A percentile compares a stretch with the other conserved stretches of the same genome.
Evolutionary conservation across 768 basidiomycete species (phyloP).

Genomic region (Rubroboletus satanas): DNA sequence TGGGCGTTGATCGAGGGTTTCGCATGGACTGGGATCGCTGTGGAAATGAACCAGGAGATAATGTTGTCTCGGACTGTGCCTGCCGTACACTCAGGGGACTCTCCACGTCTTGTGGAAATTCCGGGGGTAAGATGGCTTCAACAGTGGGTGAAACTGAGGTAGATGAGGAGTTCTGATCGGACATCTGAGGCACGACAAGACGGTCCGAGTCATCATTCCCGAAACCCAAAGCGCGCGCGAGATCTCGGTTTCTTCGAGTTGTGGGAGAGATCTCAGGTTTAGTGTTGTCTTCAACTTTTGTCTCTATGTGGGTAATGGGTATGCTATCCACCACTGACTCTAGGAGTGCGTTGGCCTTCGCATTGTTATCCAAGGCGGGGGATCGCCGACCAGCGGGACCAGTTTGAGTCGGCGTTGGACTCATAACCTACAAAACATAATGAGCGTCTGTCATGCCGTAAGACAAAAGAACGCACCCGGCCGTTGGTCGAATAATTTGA

Average conservation of each 20-base stretch:
- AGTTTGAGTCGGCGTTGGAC: constrained; percentile 44
- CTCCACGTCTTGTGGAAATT: constrained; percentile 19
- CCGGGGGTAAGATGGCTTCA: constrained; percentile 29
- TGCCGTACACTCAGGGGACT: constrained; percentile 5
- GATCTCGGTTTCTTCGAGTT: constrained; percentile 63
- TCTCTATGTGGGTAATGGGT: constrained; percentile 34
- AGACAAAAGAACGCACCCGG: constrained; percentile 34
- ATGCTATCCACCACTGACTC: constrained; percentile 61
- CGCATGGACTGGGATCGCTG: constrained; percentile 36
- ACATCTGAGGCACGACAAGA: constrained; percentile 20
- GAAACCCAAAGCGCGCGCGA: constrained; percentile 70
- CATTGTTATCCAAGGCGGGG: constrained; percentile 44
- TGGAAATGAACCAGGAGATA: constrained; percentile 20
- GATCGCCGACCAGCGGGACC: constrained; percentile 29
- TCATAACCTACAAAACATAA: constrained; percentile 44
- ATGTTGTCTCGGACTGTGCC: not conserved
- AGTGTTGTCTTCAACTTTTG: constrained; percentile 22
- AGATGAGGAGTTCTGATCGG: constrained; percentile 27
- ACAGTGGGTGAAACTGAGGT: constrained; percentile 34
- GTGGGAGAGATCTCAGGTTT: constrained; percentile 44
- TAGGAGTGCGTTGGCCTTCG: constrained; percentile 62
- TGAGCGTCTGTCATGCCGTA: constrained; percentile 6
- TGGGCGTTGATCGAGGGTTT: constrained; percentile 36
- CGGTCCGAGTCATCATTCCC: constrained; percentile 42
- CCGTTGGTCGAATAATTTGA: constrained; percentile 63